Conservation (phyloP, 2,329 filamentous ascomycete genomes). For the Aspergillus niger region DNA sequence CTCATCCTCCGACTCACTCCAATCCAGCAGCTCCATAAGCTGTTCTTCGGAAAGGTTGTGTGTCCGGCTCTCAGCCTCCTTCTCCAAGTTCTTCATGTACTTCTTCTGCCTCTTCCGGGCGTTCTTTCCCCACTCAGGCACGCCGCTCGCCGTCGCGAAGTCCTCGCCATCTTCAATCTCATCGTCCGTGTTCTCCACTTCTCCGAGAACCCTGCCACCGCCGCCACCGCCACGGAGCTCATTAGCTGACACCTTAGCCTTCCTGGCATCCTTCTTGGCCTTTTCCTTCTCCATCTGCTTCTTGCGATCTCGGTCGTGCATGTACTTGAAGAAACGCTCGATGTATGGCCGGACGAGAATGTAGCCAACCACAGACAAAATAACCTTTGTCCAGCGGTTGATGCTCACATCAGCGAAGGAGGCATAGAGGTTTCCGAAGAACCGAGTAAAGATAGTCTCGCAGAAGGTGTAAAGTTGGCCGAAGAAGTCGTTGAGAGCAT, state of each 20-base stretch:
- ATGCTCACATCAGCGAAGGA: slow-evolving; percentile 48
- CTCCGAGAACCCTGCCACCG: slow-evolving; percentile 51
- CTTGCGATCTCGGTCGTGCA: slow-evolving; percentile 43
- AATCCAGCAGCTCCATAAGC: slow-evolving; percentile 69
- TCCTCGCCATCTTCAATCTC: slow-evolving; percentile 47
- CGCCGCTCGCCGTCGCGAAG: slow-evolving; percentile 48
- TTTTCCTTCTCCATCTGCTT: slow-evolving; percentile 61
- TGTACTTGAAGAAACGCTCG: slow-evolving; percentile 65
- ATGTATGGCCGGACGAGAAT: slow-evolving; percentile 72
- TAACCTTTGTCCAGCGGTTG: slow-evolving; percentile 63
- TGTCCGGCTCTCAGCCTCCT: slow-evolving; percentile 62
- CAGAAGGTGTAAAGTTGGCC: slow-evolving; percentile 30
- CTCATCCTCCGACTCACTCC: slow-evolving; percentile 46
- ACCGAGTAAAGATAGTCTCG: slow-evolving; percentile 29
- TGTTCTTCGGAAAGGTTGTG: slow-evolving; percentile 73
- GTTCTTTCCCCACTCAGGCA: slow-evolving; percentile 67
- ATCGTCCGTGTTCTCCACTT: slow-evolving; percentile 45
- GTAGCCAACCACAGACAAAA: slow-evolving; percentile 73
- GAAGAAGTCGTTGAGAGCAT: slow-evolving; percentile 35
- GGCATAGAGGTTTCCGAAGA: slow-evolving; percentile 43
- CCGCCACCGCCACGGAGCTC: slow-evolving; percentile 60
- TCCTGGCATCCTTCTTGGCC: slow-evolving; percentile 47
- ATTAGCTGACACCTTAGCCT: slow-evolving; percentile 65
- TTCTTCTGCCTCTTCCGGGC: slow-evolving; percentile 69
- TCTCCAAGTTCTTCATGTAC: slow-evolving; percentile 66